These are phyloP conservation scores for Psilocybe cyanescens DNA, from an alignment of 768 basidiomycete genomes.

Conservation along the genomic window DNA sequence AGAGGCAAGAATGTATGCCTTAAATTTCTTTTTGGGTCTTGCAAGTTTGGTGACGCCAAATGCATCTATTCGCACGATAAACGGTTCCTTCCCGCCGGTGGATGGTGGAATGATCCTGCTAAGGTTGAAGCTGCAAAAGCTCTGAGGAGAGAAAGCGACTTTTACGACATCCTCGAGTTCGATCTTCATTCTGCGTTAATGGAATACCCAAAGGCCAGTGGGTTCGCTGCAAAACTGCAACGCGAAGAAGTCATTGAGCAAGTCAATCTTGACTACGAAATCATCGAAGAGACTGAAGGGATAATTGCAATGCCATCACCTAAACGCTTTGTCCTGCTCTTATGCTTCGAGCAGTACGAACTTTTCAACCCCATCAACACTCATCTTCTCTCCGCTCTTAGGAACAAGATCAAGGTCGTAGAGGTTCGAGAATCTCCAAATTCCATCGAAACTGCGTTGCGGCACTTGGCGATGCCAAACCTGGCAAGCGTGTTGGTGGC, in stretches of 20 bases:
- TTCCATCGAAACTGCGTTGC: slow-evolving; percentile 21
- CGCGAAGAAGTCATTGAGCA: slow-evolving; percentile 12
- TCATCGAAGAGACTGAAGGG: slow-evolving; percentile 1
- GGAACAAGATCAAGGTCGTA: slow-evolving; percentile 24
- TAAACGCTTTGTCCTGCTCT: slow-evolving; percentile 29
- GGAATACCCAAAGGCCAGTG: slow-evolving; percentile 12
- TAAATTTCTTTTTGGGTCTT: slow-evolving; percentile 40
- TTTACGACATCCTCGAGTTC: background rate
- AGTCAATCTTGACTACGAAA: slow-evolving; percentile 3
- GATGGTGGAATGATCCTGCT: slow-evolving; percentile 41
- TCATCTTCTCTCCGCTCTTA: slow-evolving; percentile 32
- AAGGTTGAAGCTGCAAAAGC: slow-evolving; percentile 17
- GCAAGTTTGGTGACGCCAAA: slow-evolving; percentile 37
- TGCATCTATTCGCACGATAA: slow-evolving; percentile 49
- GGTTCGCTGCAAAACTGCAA: slow-evolving; percentile 10
- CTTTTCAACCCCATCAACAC: slow-evolving; percentile 24
- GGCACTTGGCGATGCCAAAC: slow-evolving; percentile 28
- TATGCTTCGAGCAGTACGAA: slow-evolving; percentile 31
- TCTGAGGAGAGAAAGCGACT: background rate
- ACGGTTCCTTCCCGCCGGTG: slow-evolving; percentile 36
- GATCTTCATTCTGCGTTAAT: slow-evolving; percentile 8
- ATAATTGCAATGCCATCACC: background rate
- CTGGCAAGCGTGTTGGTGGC: slow-evolving; percentile 37
- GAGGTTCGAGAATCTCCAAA: slow-evolving; percentile 15
- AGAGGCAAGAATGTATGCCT: slow-evolving; percentile 56